Evolutionary conservation across 2,329 filamentous ascomycete genomes (phyloP).

Genomic region (Colletotrichum navitas): DNA sequence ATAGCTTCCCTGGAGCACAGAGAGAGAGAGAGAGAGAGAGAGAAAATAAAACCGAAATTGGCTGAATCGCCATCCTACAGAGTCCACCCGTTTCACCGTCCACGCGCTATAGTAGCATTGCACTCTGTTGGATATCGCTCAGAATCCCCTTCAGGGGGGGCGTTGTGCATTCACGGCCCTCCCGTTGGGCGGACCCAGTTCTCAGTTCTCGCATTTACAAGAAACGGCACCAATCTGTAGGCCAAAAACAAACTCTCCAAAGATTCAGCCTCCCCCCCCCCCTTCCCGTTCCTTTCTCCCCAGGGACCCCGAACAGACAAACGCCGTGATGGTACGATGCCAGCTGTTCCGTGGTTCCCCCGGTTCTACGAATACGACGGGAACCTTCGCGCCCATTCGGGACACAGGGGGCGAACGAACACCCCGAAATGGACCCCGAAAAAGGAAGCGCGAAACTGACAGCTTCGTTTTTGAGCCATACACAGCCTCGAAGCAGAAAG

Average conservation of each 20-base stretch:
- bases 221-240: constrained; percentile 22
- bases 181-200: constrained; percentile 10
- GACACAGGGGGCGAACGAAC: not conserved
- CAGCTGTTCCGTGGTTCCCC: constrained; percentile 18
- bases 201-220: constrained; percentile 20
- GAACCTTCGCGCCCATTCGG: constrained; percentile 15
- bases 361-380: constrained; percentile 23
- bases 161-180: not conserved
- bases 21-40: not conserved
- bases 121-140: not conserved
- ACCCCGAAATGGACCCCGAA: constrained; percentile 10
- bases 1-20: not conserved
- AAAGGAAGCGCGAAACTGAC: constrained; percentile 5
- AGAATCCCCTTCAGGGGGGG: not conserved
- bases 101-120: constrained; percentile 3
- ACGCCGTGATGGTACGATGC: not conserved
- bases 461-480: constrained; percentile 13
- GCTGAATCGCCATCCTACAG: not conserved
- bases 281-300: not conserved
- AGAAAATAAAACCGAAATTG: not conserved
- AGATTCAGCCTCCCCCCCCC: no score
- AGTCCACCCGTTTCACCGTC: not conserved
- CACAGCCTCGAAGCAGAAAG: constrained; percentile 35
- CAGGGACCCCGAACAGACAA: constrained; percentile 16
- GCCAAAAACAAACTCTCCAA: constrained; percentile 25